Evolutionary conservation across 179 eudicot genomes (phyloP).

Genomic region (Vitellaria paradoxa): DNA sequence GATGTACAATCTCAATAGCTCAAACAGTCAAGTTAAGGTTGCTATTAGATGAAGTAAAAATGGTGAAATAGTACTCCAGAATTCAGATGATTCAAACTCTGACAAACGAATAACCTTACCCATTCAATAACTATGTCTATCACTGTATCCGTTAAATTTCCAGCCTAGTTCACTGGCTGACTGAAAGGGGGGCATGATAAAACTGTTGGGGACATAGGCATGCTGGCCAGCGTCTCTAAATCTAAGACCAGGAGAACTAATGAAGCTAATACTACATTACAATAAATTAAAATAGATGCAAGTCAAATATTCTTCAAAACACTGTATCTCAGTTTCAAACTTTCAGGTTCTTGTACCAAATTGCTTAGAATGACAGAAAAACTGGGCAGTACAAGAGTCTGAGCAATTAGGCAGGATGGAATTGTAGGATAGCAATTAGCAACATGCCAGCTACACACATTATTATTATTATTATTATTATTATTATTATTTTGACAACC

Average conservation of each 20-base stretch:
- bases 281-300: not conserved
- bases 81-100: not conserved
- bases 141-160: not conserved
- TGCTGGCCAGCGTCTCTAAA: not conserved
- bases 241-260: not conserved
- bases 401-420: not conserved
- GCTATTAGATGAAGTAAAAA: not conserved
- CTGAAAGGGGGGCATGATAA: not conserved
- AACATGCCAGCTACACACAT: not conserved
- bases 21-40: not conserved
- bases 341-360: not conserved
- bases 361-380: not conserved
- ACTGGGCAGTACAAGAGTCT: not conserved
- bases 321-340: not conserved
- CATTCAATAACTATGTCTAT: not conserved
- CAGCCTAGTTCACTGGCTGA: not conserved
- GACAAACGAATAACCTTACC: not conserved
- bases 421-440: not conserved
- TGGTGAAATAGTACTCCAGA: not conserved
- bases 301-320: not conserved
- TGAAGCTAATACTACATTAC: not conserved
- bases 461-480: too few relatives aligned
- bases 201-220: not conserved
- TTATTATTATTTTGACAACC: too few relatives aligned
- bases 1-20: not conserved